Evolutionary conservation across 805 yeast species (phyloP), one percentile per base, ranked within the genome.

Genomic region (Yarrowia sp.): DNA sequence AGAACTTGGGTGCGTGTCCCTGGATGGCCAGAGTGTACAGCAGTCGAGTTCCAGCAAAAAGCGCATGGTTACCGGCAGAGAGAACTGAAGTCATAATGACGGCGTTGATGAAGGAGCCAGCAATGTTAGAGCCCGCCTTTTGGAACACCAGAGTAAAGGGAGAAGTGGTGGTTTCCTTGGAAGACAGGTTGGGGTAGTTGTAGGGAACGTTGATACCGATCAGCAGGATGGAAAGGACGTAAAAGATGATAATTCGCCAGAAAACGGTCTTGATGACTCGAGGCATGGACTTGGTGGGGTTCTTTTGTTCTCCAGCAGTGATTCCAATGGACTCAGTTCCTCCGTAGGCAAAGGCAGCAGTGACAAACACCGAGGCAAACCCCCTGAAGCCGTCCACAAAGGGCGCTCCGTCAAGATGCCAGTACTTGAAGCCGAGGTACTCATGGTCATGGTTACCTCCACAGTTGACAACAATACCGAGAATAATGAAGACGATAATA

Each of bases 21-120:
- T 83, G 85, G 48, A 78, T 74, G 1, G 89, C 83, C 74, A 86
- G 79, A 30, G 84, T 82, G 67, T 85, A 85, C 28, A 87, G 75
- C 3, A 88, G 79, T 72, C 91, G 79, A 5, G 88, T 82, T 1
- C 88, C 89, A 68, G 86, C 83, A 73, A 82, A 87, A 43, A 86
- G 82, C 11, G 88, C 85, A 51, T 86, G 82, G 74, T 86, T 87
- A 67, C 86, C 84, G 2, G 91, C 88, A 16, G 87, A 83, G 28
- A 87, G 74, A 67, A 88, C 84, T 0, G 87, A 84, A 7, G 87
- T 73, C 67, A 85, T 77, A 64, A 87, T 80, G 67, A 87, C 81
- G 0, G 89, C 83, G 67, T 84, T 84, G 67, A 84, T 78, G 69
- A 84, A 79, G 66, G 85, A 83, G 4, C 82, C 78, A 3, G 78